Conservation (phyloP, 768 basidiomycete species). For the Suillus paluster region DNA sequence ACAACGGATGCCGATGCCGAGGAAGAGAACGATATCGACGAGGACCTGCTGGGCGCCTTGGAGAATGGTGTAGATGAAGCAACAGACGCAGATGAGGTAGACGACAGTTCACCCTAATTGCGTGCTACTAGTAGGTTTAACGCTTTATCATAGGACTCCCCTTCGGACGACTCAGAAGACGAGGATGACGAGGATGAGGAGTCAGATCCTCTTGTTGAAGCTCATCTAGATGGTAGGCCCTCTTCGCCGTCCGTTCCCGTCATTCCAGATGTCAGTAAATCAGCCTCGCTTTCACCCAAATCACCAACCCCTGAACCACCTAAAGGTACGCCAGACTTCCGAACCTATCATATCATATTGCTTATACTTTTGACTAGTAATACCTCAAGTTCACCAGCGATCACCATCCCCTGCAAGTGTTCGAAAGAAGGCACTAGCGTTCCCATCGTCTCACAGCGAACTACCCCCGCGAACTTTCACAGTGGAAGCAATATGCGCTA, state of each 20-base stretch:
- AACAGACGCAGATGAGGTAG: slow-evolving; percentile 74
- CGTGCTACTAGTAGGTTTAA: slow-evolving; percentile 10
- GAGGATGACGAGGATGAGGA: slow-evolving; percentile 61
- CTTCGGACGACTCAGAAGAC: slow-evolving; percentile 63
- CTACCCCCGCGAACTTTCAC: slow-evolving; percentile 66
- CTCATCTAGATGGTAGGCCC: slow-evolving; percentile 34
- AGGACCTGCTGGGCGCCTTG: slow-evolving; percentile 64
- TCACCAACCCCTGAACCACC: slow-evolving; percentile 37
- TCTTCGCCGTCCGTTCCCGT: slow-evolving; percentile 33
- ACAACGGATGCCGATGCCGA: slow-evolving; percentile 49
- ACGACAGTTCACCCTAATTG: slow-evolving; percentile 26
- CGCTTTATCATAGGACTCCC: slow-evolving; percentile 50
- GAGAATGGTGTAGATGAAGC: slow-evolving; percentile 62
- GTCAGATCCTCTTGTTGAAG: slow-evolving; percentile 43
- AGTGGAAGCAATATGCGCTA: slow-evolving; percentile 89
- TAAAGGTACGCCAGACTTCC: slow-evolving; percentile 31
- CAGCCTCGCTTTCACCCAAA: slow-evolving; percentile 20
- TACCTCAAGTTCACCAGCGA: slow-evolving; percentile 36
- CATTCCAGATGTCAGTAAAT: slow-evolving; percentile 23
- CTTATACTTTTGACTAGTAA: slow-evolving; percentile 27
- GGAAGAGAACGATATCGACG: slow-evolving; percentile 56
- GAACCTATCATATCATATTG: slow-evolving; percentile 2
- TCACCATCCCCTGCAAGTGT: slow-evolving; percentile 60
- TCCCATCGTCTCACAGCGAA: slow-evolving; percentile 32
- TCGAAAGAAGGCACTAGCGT: slow-evolving; percentile 51